Percentiles rank a stretch among this genome's conserved stretches.
These are phyloP conservation scores for Tothia fuscella DNA, from an alignment of 2,329 filamentous ascomycete species.

Conservation along the genomic window DNA sequence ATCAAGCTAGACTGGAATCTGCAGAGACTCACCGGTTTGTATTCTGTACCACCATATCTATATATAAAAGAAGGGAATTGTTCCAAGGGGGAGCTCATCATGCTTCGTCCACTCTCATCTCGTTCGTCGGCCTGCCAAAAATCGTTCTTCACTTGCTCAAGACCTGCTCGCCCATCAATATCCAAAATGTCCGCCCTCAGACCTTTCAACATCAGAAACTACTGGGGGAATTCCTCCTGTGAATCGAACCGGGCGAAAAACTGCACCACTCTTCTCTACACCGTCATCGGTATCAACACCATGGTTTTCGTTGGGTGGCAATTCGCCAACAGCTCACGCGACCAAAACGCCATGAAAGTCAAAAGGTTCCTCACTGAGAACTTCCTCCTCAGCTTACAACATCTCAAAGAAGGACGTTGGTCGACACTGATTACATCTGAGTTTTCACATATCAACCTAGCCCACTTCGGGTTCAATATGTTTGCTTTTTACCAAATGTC, in stretches of 20 bases:
- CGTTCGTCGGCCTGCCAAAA: no score
- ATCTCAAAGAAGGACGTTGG: slow-evolving; percentile 21
- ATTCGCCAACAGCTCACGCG: slow-evolving; percentile 15
- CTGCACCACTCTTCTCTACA: slow-evolving; percentile 8
- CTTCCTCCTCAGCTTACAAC: slow-evolving; percentile 21
- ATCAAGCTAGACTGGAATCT: no score
- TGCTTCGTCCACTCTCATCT: no score
- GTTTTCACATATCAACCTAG: slow-evolving; percentile 26
- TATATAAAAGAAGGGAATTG: no score
- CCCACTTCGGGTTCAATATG: slow-evolving; percentile 32
- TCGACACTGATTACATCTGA: slow-evolving; percentile 28
- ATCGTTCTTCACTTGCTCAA: no score
- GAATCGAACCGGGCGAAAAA: background rate
- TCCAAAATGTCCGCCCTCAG: no score
- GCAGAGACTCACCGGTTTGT: no score
- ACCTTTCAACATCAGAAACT: no score
- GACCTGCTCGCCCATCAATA: no score
- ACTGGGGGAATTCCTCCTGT: background rate
- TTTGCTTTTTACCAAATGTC: slow-evolving; percentile 27
- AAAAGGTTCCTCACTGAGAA: slow-evolving; percentile 16
- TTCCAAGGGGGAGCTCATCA: no score
- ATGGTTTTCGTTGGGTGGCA: slow-evolving; percentile 27
- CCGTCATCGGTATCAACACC: slow-evolving; percentile 29
- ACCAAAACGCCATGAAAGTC: slow-evolving; percentile 15
- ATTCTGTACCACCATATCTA: no score